Evolutionary conservation across 2,329 filamentous ascomycete species (phyloP).

Genomic region (Aspergillus sergii): DNA sequence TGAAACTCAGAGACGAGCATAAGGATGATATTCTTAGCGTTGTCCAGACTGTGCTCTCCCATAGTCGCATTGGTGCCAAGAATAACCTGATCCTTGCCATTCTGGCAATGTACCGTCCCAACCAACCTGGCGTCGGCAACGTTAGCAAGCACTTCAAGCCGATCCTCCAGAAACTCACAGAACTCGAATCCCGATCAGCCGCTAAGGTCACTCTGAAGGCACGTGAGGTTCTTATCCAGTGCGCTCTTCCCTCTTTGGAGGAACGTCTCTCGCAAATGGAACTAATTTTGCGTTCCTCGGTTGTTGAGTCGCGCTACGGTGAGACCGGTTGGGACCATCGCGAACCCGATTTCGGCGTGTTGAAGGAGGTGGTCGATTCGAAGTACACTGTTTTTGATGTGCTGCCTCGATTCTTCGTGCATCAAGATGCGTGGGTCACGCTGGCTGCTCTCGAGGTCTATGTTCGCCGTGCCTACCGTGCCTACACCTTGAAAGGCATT

Average conservation of each 20-base stretch:
- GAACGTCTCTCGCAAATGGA: constrained; percentile 97
- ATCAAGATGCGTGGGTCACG: constrained; percentile 91
- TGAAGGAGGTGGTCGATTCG: constrained; percentile 98
- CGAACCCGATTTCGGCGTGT: constrained; percentile 83
- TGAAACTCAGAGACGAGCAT: constrained; percentile 92
- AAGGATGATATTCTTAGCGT: constrained; percentile 88
- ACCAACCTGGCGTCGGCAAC: constrained; percentile 86
- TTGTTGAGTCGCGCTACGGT: constrained; percentile 94
- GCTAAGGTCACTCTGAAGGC: constrained; percentile 98
- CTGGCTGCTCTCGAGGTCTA: constrained; percentile 95
- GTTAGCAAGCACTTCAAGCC: constrained; percentile 85
- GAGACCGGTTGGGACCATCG: constrained; percentile 97
- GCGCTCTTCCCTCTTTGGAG: constrained; percentile 91
- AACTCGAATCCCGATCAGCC: constrained; percentile 82
- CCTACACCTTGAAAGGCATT: constrained; percentile 86
- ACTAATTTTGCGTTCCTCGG: constrained; percentile 93
- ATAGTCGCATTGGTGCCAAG: constrained; percentile 90
- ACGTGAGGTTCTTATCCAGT: constrained; percentile 95
- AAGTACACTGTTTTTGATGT: constrained; percentile 99
- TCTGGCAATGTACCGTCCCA: constrained; percentile 90
- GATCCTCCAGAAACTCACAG: constrained; percentile 80
- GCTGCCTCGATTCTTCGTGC: constrained; percentile 89
- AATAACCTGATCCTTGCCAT: constrained; percentile 91
- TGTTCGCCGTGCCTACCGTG: constrained; percentile 92
- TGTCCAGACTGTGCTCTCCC: constrained; percentile 86